Evolutionary conservation across 2,329 filamentous ascomycete genomes (phyloP).

Genomic region (Coniochaeta sp.): DNA sequence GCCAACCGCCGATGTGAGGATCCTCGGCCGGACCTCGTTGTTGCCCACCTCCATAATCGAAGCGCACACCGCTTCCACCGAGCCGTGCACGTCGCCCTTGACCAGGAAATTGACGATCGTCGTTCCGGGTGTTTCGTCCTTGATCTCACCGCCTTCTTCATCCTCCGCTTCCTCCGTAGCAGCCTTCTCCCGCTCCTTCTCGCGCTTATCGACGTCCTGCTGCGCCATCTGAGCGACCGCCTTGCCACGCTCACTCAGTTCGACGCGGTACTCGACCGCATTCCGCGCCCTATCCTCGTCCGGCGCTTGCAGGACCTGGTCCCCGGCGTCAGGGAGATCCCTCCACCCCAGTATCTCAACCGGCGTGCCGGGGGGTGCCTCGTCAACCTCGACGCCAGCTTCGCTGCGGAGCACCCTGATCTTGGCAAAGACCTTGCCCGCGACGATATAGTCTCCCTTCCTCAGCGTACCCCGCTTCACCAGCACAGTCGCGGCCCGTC

Average conservation of each 20-base stretch:
- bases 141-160: conserved; percentile 23
- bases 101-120: conserved; percentile 71
- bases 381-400: conserved; percentile 61
- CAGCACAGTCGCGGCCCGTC: conserved; percentile 81
- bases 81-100: conserved; percentile 90
- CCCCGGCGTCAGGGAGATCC: conserved; percentile 72
- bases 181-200: conserved; percentile 27
- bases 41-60: conserved; percentile 73
- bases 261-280: conserved; percentile 68
- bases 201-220: conserved; percentile 54
- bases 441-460: conserved; percentile 75
- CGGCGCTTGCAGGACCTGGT: conserved; percentile 75
- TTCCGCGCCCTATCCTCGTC: conserved; percentile 71
- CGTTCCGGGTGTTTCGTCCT: conserved; percentile 31
- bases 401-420: conserved; percentile 83
- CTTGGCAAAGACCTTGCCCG: conserved; percentile 80
- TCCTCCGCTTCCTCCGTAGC: conserved; percentile 26
- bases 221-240: conserved; percentile 78
- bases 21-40: conserved; percentile 69
- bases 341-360: conserved; percentile 95
- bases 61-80: conserved; percentile 80
- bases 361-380: conserved; percentile 80
- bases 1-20: conserved; percentile 74
- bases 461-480: conserved; percentile 81
- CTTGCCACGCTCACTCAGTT: conserved; percentile 62